These are phyloP conservation scores for Ascochyta lentis DNA, from an alignment of 2,329 filamentous ascomycete species.

Conservation along the genomic window DNA sequence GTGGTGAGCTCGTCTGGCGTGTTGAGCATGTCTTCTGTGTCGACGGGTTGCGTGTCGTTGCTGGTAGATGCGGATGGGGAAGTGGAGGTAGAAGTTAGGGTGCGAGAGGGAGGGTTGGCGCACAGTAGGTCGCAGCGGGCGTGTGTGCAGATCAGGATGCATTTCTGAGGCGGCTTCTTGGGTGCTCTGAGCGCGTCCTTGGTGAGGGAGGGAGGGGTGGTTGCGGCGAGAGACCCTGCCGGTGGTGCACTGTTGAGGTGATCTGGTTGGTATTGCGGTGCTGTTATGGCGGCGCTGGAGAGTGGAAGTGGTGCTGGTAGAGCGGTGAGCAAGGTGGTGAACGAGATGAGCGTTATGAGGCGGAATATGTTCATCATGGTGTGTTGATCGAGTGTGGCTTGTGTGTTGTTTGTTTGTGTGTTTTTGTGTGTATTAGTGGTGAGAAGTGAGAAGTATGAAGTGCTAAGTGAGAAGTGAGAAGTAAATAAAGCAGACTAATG, in stretches of 20 bases:
- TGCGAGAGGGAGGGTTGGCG: not conserved
- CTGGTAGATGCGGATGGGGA: not conserved
- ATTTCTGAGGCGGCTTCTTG: not conserved
- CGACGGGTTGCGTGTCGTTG: too few species aligned
- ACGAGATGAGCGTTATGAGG: not conserved
- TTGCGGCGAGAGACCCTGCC: not conserved
- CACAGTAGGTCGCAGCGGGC: not conserved
- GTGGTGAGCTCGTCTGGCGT: too few species aligned
- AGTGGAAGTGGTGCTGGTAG: not conserved
- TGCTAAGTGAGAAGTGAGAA: too few species aligned
- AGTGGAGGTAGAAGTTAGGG: not conserved
- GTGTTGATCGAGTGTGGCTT: too few species aligned
- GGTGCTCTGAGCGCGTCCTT: not conserved
- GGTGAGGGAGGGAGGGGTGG: not conserved
- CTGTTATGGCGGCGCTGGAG: not conserved
- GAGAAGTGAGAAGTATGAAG: too few species aligned
- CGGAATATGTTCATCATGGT: not conserved
- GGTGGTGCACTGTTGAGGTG: not conserved
- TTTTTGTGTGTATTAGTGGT: too few species aligned
- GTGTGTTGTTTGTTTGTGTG: too few species aligned
- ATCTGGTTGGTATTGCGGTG: not conserved
- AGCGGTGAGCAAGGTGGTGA: not conserved
- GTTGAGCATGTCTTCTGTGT: too few species aligned
- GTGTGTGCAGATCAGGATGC: slow-evolving; percentile 7
- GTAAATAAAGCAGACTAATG: too few species aligned